A percentile compares a stretch with the other conserved stretches of the same genome.
phyloP scores from a whole-genome alignment of 2,329 filamentous ascomycete genomes.

The Phaeosphaeriaceae sp. region DNA sequence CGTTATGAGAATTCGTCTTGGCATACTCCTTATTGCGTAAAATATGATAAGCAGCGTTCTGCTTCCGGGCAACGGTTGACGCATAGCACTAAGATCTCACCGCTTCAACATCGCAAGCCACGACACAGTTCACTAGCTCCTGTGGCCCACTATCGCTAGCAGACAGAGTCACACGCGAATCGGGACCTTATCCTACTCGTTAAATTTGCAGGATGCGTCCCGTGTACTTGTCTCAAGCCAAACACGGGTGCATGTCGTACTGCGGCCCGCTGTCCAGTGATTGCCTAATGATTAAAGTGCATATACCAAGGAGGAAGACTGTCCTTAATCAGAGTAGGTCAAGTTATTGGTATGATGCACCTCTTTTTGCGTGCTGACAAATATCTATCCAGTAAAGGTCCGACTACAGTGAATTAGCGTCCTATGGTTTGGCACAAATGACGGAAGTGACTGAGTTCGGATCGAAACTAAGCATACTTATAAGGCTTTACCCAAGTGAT shows the following conservation, averaged over 20 bases:
- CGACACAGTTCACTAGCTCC: background rate
- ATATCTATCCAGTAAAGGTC: background rate
- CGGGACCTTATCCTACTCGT: background rate
- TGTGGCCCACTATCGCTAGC: background rate
- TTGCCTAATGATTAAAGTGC: background rate
- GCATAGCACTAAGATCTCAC: slow-evolving; percentile 7
- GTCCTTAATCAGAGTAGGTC: background rate
- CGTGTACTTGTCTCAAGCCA: background rate
- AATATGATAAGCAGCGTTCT: background rate
- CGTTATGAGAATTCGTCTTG: background rate
- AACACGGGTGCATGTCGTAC: background rate
- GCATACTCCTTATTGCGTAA: background rate
- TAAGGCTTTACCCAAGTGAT: too few relatives aligned
- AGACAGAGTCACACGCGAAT: background rate
- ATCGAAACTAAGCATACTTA: background rate
- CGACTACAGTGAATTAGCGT: background rate
- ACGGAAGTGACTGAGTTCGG: background rate
- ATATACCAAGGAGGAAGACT: background rate
- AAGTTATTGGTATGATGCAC: background rate
- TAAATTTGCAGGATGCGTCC: background rate
- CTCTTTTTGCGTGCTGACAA: background rate
- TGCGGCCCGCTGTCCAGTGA: background rate
- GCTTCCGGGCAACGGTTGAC: background rate
- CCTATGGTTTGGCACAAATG: background rate
- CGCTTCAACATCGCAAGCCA: background rate